Evolutionary conservation across 768 basidiomycete genomes (phyloP), one percentile per base, ranked within the genome.

Genomic region (Atractiella rhizophila): DNA sequence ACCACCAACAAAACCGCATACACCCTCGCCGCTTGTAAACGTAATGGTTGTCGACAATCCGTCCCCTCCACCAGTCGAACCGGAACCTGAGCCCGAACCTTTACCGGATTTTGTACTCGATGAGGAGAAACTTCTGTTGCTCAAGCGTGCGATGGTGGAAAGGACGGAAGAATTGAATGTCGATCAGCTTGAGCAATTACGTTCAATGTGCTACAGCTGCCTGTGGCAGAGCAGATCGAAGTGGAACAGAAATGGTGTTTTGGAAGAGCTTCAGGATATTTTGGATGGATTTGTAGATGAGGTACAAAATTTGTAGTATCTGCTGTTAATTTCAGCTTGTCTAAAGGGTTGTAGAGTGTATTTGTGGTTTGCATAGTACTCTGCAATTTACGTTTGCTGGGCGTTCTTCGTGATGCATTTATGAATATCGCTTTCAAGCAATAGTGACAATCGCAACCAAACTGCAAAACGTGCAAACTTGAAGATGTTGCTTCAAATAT

Each of bases 121-220:
- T 35, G 61, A 68, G 19, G 54, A 45, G 2, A 54, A 63, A 9
- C 49, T 88, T 20, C 51, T 50, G 0, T 53, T 64, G 9, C 66
- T 96, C 0, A 58, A 62, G 42, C 33, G 55, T 2, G 57, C 63
- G 33, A 56, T 94, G 21, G 60, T 60, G 27, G 61, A 67, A 15
- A 55, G 55, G 33, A 91, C 88, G 1, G 55, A 45, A 5, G 55
- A 54, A 0, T 62, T 94, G 31, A 78, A 65, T 20, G 66, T 94
- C 37, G 91, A 98, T 54, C 73, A 88, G 54, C 67, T 98, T 5
- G 91, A 96, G 56, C 85, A 96, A 58, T 65, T 98, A 5, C 70
- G 91, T 5, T 86, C 91, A 7, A 71, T 68, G 2, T 76, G 73
- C 50, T 68, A 85, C 20, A 70, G 72, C 30, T 63, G 63, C 37